Conservation (phyloP, 768 basidiomycete species). For the Kwoniella botswanensis region DNA sequence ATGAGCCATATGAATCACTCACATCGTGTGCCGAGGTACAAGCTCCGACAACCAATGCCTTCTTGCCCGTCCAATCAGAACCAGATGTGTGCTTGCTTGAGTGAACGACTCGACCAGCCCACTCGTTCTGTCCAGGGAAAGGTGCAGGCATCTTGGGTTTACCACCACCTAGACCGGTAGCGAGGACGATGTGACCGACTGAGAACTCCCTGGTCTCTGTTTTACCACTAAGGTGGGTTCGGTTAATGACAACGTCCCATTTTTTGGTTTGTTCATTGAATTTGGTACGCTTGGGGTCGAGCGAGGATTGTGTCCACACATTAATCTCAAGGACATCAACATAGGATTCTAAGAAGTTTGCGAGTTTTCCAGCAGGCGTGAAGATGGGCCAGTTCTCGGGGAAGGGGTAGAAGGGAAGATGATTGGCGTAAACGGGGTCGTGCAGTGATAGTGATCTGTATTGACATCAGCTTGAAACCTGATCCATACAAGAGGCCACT, state of each 20-base stretch:
- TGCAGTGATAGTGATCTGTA: slow-evolving; percentile 32
- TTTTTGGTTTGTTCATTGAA: slow-evolving; percentile 54
- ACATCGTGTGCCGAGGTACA: slow-evolving; percentile 49
- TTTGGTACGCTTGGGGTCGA: slow-evolving; percentile 40
- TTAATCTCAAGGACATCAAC: slow-evolving; percentile 68
- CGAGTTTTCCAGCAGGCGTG: slow-evolving; percentile 64
- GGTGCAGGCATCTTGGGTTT: slow-evolving; percentile 61
- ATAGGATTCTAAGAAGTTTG: slow-evolving; percentile 72
- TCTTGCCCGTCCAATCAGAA: slow-evolving; percentile 49
- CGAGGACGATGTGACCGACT: slow-evolving; percentile 64
- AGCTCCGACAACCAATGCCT: slow-evolving; percentile 48
- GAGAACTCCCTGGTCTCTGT: slow-evolving; percentile 57
- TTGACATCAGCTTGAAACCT: neutral
- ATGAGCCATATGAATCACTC: slow-evolving; percentile 10
- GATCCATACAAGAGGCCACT: no score
- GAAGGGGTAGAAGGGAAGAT: slow-evolving; percentile 64
- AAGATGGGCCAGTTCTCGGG: slow-evolving; percentile 62
- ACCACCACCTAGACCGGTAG: slow-evolving; percentile 65
- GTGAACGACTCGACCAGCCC: slow-evolving; percentile 43
- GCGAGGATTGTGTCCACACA: slow-evolving; percentile 63
- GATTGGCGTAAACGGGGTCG: slow-evolving; percentile 57
- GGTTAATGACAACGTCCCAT: slow-evolving; percentile 53
- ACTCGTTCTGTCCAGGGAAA: slow-evolving; percentile 42
- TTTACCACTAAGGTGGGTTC: slow-evolving; percentile 25
- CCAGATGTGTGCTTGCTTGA: slow-evolving; percentile 42